Evolutionary conservation across 2,329 filamentous ascomycete genomes (phyloP).

Genomic region (Diaporthe ampelina): DNA sequence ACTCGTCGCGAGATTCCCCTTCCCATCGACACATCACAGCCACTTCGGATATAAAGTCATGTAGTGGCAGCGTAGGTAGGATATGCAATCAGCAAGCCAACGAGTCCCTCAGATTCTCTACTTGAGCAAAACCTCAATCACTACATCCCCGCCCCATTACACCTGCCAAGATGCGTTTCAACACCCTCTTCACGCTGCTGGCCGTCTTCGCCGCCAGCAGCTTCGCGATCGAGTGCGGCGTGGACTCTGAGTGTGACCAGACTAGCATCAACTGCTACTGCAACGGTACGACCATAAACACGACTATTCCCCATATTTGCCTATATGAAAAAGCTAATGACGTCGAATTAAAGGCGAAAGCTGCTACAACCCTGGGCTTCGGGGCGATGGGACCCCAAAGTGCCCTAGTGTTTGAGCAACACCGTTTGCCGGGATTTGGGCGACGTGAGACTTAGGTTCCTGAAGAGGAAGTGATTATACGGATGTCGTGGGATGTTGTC

Average conservation of each 20-base stretch:
- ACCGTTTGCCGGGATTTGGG: background rate
- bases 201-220: background rate
- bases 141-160: background rate
- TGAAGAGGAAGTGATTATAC: background rate
- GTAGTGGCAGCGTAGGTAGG: background rate
- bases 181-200: background rate
- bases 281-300: background rate
- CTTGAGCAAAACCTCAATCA: too few species aligned
- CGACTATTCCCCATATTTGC: background rate
- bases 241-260: background rate
- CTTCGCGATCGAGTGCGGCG: background rate
- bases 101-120: too few species aligned
- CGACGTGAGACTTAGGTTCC: background rate
- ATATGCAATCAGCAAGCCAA: too few species aligned
- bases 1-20: background rate
- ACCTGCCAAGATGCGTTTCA: background rate
- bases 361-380: background rate
- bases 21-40: background rate
- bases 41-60: background rate
- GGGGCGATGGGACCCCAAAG: background rate
- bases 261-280: background rate
- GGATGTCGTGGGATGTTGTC: background rate
- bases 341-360: background rate
- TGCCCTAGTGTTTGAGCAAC: background rate
- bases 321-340: background rate